These are phyloP conservation scores for Eurotiales sp. DNA, from an alignment of 2,329 filamentous ascomycete species.

Conservation along the genomic window DNA sequence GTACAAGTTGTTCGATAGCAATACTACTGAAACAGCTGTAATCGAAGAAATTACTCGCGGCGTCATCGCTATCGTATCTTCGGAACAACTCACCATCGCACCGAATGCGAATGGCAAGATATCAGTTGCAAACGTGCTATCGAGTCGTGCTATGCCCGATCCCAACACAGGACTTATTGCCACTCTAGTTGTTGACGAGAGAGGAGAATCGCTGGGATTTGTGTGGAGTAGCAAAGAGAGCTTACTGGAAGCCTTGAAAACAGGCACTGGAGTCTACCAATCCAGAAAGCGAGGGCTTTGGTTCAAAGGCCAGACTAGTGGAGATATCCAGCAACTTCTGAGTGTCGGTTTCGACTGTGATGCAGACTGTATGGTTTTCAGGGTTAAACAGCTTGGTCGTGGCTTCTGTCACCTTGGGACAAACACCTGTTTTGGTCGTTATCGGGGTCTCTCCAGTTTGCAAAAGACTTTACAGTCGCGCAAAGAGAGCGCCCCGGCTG, in stretches of 20 bases:
- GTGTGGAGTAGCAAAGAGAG: slow-evolving; percentile 95
- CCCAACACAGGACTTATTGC: slow-evolving; percentile 78
- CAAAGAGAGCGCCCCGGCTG: slow-evolving; percentile 75
- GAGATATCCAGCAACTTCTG: slow-evolving; percentile 86
- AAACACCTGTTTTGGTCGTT: slow-evolving; percentile 85
- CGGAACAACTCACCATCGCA: slow-evolving; percentile 65
- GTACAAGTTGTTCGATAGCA: slow-evolving; percentile 33
- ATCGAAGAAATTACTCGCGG: slow-evolving; percentile 45
- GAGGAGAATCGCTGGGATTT: slow-evolving; percentile 76
- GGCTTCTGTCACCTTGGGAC: slow-evolving; percentile 94
- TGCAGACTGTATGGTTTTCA: slow-evolving; percentile 84
- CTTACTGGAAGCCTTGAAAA: slow-evolving; percentile 78
- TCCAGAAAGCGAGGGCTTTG: slow-evolving; percentile 92
- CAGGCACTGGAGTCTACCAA: slow-evolving; percentile 84
- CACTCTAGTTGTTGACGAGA: slow-evolving; percentile 86
- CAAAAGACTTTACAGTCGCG: slow-evolving; percentile 82
- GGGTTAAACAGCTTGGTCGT: slow-evolving; percentile 82
- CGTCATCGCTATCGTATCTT: slow-evolving; percentile 71
- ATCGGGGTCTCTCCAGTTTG: slow-evolving; percentile 74
- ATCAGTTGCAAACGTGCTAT: slow-evolving; percentile 66
- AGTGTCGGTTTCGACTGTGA: slow-evolving; percentile 87
- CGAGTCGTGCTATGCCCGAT: slow-evolving; percentile 74
- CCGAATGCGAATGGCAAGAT: slow-evolving; percentile 58
- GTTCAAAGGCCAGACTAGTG: slow-evolving; percentile 94
- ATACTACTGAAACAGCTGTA: slow-evolving; percentile 45